Conservation (phyloP, 257 asterid genomes). For the Solanum rostratum region DNA sequence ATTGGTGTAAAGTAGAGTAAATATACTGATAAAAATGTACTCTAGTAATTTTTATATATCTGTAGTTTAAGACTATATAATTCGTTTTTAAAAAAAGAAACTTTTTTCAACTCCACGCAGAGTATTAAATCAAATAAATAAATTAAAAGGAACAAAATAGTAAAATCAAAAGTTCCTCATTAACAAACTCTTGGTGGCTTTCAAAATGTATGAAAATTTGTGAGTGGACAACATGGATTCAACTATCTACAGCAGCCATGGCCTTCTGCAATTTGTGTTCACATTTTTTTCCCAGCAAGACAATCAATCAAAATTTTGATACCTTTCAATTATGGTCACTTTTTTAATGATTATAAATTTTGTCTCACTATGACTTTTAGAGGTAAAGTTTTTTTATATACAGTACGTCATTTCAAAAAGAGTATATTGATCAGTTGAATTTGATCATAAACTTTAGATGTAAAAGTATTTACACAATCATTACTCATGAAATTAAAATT, state of each 20-base stretch:
- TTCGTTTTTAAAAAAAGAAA: no score
- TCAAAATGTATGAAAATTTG: not conserved
- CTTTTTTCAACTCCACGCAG: no score
- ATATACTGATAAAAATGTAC: no score
- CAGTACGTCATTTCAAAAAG: not conserved
- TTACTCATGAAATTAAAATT: not conserved
- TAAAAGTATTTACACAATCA: not conserved
- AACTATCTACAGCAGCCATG: not conserved
- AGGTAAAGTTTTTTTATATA: not conserved
- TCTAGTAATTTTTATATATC: no score
- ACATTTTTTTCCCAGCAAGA: not conserved
- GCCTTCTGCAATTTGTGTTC: not conserved
- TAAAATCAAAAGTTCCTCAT: not conserved
- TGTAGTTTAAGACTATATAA: no score
- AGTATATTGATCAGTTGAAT: not conserved
- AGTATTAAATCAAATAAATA: no score
- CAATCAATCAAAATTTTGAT: not conserved
- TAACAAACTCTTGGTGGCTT: not conserved
- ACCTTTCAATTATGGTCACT: not conserved
- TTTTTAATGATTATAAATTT: not conserved
- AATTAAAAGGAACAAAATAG: no score
- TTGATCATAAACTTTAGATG: not conserved
- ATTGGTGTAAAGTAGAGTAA: no score
- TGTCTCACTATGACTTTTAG: not conserved
- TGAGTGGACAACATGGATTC: not conserved